Percentiles rank a stretch among this genome's conserved stretches.
Evolutionary conservation across 225 moss, liverwort and hornwort species (phyloP).

Genomic region (Marchantia paleacea): DNA sequence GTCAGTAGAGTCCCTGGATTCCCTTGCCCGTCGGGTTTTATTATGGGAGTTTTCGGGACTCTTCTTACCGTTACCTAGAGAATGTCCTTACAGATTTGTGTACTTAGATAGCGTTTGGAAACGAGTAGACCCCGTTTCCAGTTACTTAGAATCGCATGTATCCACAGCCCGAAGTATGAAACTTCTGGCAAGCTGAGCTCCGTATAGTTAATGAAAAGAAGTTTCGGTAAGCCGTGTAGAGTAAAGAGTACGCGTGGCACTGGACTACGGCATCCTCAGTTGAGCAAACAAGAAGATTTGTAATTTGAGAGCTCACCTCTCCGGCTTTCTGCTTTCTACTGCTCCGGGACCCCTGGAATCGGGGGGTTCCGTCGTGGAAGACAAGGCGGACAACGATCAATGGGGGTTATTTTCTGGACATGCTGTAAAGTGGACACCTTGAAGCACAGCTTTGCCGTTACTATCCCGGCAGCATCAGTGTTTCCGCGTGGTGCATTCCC

Average conservation of each 20-base stretch:
- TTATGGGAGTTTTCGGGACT: not conserved
- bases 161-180: not conserved
- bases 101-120: not conserved
- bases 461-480: not conserved
- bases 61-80: not conserved
- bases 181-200: not conserved
- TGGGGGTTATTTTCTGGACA: not conserved
- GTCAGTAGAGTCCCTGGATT: not conserved
- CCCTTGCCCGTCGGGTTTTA: not conserved
- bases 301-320: not conserved
- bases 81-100: not conserved
- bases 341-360: not conserved
- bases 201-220: not conserved
- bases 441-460: not conserved
- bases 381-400: not conserved
- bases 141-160: not conserved
- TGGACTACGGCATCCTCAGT: not conserved
- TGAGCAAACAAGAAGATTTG: not conserved
- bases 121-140: not conserved
- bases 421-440: not conserved
- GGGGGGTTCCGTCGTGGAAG: too few species aligned
- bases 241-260: not conserved
- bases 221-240: not conserved
- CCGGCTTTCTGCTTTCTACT: not conserved
- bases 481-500: not conserved